These are phyloP conservation scores for Russula earlei DNA, from an alignment of 768 basidiomycete genomes.

Conservation along the genomic window DNA sequence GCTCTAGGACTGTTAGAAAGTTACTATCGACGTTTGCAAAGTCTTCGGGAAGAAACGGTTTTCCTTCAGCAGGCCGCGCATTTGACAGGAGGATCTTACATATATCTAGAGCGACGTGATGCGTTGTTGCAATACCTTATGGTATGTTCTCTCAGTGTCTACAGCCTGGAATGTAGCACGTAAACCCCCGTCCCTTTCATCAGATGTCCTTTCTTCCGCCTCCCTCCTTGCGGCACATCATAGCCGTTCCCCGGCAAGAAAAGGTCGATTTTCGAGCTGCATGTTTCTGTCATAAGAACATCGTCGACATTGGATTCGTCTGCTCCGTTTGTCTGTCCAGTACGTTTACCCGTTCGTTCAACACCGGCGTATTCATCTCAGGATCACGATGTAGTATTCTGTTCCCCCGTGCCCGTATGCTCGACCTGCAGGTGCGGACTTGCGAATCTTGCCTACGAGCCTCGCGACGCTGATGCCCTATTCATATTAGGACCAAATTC, in stretches of 20 bases:
- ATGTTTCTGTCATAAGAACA: slow-evolving; percentile 97
- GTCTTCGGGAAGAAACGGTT: slow-evolving; percentile 81
- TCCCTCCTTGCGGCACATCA: slow-evolving; percentile 58
- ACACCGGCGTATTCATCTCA: not conserved
- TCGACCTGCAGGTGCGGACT: slow-evolving; percentile 79
- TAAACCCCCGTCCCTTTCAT: slow-evolving; percentile 6
- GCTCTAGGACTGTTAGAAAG: slow-evolving; percentile 49
- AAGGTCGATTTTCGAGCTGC: slow-evolving; percentile 95
- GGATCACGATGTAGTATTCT: slow-evolving; percentile 57
- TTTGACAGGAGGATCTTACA: slow-evolving; percentile 90
- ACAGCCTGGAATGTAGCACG: not conserved
- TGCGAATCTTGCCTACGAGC: not conserved
- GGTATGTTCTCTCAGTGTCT: slow-evolving; percentile 31
- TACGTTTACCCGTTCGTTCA: slow-evolving; percentile 32
- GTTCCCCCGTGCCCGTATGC: slow-evolving; percentile 87
- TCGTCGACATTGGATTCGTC: slow-evolving; percentile 93
- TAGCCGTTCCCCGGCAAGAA: slow-evolving; percentile 88
- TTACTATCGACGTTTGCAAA: slow-evolving; percentile 94
- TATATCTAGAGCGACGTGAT: slow-evolving; percentile 69
- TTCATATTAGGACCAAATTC: slow-evolving; percentile 73
- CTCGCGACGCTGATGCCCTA: not conserved
- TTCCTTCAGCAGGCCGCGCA: slow-evolving; percentile 98
- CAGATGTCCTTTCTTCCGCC: slow-evolving; percentile 85
- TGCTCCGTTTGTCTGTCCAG: slow-evolving; percentile 98
- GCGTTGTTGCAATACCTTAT: slow-evolving; percentile 89